Conservation (phyloP, 2,329 filamentous ascomycete species). For the Lecanosticta acicola region DNA sequence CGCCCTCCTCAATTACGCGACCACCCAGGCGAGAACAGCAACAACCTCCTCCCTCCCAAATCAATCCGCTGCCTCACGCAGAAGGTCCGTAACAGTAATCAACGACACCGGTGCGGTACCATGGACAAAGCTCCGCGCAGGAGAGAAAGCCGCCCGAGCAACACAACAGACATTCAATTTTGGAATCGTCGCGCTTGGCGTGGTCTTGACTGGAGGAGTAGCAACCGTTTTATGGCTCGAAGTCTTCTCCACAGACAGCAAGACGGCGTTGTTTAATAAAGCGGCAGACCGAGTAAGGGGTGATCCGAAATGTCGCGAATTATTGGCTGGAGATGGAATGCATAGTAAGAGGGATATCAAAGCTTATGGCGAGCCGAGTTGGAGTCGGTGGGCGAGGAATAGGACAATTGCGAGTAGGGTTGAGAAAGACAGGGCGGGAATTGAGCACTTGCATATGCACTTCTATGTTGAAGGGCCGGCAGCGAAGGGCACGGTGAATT, state of each 20-base stretch:
- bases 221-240: slow-evolving; percentile 73
- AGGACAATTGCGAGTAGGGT: slow-evolving; percentile 48
- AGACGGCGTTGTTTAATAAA: slow-evolving; percentile 81
- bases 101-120: slow-evolving; percentile 79
- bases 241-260: slow-evolving; percentile 76
- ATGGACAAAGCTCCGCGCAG: slow-evolving; percentile 69
- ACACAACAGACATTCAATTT: slow-evolving; percentile 92
- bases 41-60: slow-evolving; percentile 24
- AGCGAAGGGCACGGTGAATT: slow-evolving; percentile 64
- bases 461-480: slow-evolving; percentile 79
- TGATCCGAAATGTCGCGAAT: slow-evolving; percentile 62
- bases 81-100: slow-evolving; percentile 71
- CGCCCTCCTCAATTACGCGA: slow-evolving; percentile 1
- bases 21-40: slow-evolving; percentile 15
- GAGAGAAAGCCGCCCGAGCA: slow-evolving; percentile 76
- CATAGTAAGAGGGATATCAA: slow-evolving; percentile 61
- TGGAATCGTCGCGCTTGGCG: slow-evolving; percentile 66
- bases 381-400: slow-evolving; percentile 71
- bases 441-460: slow-evolving; percentile 75
- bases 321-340: slow-evolving; percentile 60
- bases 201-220: slow-evolving; percentile 72
- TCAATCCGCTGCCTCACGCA: slow-evolving; percentile 43
- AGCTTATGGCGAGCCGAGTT: slow-evolving; percentile 74
- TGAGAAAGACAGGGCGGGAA: slow-evolving; percentile 66
- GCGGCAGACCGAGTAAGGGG: slow-evolving; percentile 73